Base-by-base conservation (phyloP, 441 rosid species). In the Rhodomyrtus psidioides region DNA sequence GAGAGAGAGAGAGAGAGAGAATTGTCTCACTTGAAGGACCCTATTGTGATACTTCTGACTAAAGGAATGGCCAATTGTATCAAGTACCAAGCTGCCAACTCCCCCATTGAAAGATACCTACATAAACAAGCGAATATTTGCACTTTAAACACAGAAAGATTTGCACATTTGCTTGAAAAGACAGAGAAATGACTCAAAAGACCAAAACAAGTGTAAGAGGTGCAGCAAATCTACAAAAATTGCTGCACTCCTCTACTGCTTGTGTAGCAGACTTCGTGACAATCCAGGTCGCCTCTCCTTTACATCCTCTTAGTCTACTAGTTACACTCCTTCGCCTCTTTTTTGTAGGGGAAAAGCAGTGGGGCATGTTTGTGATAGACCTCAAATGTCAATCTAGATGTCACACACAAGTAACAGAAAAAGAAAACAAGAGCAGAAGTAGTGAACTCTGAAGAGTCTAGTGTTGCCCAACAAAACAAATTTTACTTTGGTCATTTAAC, bases 101-200 rank as follows among this genome's bases (percentile, higher is more conserved):
- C 99, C 99, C 70, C 99, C 99, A 89, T 91, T 92, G 81, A 94
- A 93, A 53, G 99, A 93, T 85, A 96, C 93, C 99, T 97, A 15
- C 60, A 76, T 21, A 65, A 58, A 84, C 82, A 90, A 81, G 83
- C 16, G n/a, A 83, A 54, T 82, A 55, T 30, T 30, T 56, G 46
- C 6, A 30, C 54, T 54, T 49, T 28, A 54, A 82, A 53, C 14
- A 17, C 60, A 30, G 27, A 7, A 53, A 42, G 49, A 54, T 1
- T 70, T 70, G 49, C 79, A 70, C n/a, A 39, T 39, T 70, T 21
- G n/a, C 74, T 70, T 34, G n/a, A 39, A 34, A 34, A 21, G n/a
- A 70, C 79, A 70, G 12, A 21, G 0, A 70, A 39, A 12, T 70
- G 49, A 70, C 49, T 34, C 79, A 39, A 39, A 30, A 21, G 79